These are phyloP conservation scores for Iberis pinnata DNA, from an alignment of 345 rosid genomes.

Conservation along the genomic window DNA sequence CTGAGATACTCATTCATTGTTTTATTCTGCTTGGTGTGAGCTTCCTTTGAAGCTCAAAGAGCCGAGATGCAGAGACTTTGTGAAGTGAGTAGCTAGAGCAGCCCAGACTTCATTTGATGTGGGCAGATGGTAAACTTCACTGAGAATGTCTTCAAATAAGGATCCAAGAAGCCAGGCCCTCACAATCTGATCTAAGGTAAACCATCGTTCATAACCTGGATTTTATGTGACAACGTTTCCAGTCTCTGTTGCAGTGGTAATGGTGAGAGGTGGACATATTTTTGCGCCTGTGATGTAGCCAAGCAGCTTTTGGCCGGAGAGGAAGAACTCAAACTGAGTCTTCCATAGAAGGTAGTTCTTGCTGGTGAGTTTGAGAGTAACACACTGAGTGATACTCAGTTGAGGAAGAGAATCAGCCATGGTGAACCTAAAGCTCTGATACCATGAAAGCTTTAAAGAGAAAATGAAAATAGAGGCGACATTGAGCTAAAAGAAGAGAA, in stretches of 20 bases:
- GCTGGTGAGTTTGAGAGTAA: background rate
- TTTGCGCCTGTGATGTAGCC: background rate
- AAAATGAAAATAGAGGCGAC: too few species aligned
- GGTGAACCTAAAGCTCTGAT: background rate
- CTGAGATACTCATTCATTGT: background rate
- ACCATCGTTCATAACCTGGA: background rate
- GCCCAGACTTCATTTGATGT: background rate
- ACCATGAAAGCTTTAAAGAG: background rate
- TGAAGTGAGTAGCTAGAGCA: background rate
- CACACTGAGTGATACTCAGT: background rate
- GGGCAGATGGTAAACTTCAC: background rate
- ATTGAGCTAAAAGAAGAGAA: too few species aligned
- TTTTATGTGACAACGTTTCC: too few species aligned
- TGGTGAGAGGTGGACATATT: background rate
- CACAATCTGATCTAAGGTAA: background rate
- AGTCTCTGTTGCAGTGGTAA: background rate
- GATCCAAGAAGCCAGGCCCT: background rate
- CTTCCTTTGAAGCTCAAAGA: background rate
- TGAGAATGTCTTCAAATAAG: background rate
- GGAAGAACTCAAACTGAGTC: background rate
- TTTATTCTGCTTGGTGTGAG: background rate
- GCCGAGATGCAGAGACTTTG: background rate
- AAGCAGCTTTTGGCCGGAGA: background rate
- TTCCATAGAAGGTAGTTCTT: background rate
- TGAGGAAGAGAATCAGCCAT: background rate